phyloP scores from a whole-genome alignment of 2,329 filamentous ascomycete genomes.

The Clarireedia homoeocarpa region DNA sequence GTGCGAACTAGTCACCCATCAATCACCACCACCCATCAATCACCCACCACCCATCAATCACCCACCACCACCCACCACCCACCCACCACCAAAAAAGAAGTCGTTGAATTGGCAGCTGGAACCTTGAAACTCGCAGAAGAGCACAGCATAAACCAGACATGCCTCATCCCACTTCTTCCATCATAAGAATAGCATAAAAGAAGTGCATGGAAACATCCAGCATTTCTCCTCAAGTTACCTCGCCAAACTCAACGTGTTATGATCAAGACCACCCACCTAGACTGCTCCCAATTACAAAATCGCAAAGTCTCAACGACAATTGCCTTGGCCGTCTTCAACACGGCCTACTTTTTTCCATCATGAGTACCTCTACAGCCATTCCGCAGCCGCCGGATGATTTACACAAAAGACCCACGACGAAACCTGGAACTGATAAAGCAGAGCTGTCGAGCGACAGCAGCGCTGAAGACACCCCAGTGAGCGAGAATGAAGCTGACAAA shows the following conservation, averaged over 20 bases:
- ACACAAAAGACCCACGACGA: constrained; percentile 19
- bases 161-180: constrained; percentile 1
- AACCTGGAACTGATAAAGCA: constrained; percentile 2
- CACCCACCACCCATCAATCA: too few species aligned
- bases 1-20: too few species aligned
- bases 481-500: constrained; percentile 32
- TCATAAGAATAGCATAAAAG: not conserved
- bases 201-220: not conserved
- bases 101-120: not conserved
- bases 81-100: too few species aligned
- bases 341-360: constrained; percentile 4
- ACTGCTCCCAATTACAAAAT: not conserved
- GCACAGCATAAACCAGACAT: not conserved
- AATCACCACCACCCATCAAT: not conserved
- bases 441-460: constrained; percentile 5
- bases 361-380: constrained; percentile 11
- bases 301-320: not conserved
- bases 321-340: constrained; percentile 5
- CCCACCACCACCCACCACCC: not conserved
- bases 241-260: not conserved
- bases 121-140: not conserved
- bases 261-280: not conserved
- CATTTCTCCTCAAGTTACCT: too few species aligned
- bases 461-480: constrained; percentile 11
- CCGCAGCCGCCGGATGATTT: constrained; percentile 15